Percentiles rank a stretch among this genome's conserved stretches.
Evolutionary conservation across 139 green algal species (phyloP).

Genomic region (Dunaliella primolecta): DNA sequence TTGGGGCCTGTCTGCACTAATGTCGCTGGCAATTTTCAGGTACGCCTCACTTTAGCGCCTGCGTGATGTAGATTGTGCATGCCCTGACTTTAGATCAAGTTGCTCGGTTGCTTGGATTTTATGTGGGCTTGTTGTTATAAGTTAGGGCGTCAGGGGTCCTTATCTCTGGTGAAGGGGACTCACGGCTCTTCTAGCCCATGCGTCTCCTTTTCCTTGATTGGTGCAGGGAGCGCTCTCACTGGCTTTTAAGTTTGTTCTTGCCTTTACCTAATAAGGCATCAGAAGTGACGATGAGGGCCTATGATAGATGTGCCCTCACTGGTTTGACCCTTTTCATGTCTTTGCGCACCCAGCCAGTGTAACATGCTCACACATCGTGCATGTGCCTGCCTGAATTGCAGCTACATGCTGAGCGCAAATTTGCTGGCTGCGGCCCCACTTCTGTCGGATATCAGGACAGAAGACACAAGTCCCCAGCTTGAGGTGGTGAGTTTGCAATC

Average conservation of each 20-base stretch:
- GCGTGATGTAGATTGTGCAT: not conserved
- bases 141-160: no score
- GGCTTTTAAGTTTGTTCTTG: no score
- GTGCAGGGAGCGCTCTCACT: not conserved
- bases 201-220: not conserved
- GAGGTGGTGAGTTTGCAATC: no score
- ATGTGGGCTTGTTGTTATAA: not conserved
- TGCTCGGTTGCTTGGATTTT: not conserved
- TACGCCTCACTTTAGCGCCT: not conserved
- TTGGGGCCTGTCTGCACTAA: not conserved
- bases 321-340: not conserved
- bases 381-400: no score
- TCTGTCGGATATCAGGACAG: not conserved
- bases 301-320: not conserved
- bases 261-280: not conserved
- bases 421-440: not conserved
- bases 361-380: no score
- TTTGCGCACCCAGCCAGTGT: not conserved
- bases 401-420: not conserved
- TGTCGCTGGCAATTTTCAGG: not conserved
- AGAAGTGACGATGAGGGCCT: not conserved
- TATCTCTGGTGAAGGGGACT: no score
- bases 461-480: not conserved
- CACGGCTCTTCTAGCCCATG: not conserved
- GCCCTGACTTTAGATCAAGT: not conserved